A percentile compares a stretch with the other conserved stretches of the same genome.
phyloP scores from a whole-genome alignment of 305 asterid genomes.

The Fraxinus sp. region DNA sequence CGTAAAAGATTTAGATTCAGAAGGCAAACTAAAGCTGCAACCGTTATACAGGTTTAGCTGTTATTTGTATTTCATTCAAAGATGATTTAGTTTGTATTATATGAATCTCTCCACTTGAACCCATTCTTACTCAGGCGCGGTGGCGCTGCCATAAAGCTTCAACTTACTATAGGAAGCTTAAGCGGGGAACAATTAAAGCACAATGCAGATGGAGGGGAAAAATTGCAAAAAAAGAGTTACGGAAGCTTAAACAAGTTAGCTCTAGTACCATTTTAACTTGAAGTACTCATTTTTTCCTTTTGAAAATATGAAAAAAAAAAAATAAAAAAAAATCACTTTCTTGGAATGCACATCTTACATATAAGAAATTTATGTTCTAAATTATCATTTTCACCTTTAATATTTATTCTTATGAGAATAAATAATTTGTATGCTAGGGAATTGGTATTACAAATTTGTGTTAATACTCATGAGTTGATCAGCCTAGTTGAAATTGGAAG shows the following conservation, averaged over 20 bases:
- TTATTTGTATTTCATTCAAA: constrained; percentile 12
- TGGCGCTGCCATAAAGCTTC: constrained; percentile 83
- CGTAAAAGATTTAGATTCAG: constrained; percentile 53
- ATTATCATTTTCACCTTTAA: constrained; percentile 13
- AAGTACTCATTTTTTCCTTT: constrained; percentile 20
- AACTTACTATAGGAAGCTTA: constrained; percentile 62
- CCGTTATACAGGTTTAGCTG: constrained; percentile 65
- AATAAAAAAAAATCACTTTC: background rate
- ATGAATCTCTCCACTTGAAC: constrained; percentile 28
- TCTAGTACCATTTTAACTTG: constrained; percentile 28
- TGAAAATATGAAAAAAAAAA: background rate
- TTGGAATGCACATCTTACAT: constrained; percentile 8
- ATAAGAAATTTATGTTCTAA: constrained; percentile 11
- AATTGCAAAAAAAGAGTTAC: constrained; percentile 71
- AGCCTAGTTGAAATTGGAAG: constrained; percentile 13
- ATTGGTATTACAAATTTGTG: constrained; percentile 14
- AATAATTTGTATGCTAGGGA: constrained; percentile 12
- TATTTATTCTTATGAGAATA: background rate
- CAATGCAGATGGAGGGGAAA: constrained; percentile 94
- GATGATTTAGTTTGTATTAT: constrained; percentile 23
- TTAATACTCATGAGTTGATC: background rate
- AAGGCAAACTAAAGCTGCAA: constrained; percentile 83
- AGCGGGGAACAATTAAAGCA: constrained; percentile 64
- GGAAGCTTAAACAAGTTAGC: constrained; percentile 88
- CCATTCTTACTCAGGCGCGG: constrained; percentile 53